Evolutionary conservation across 192 early-diverging fungal species (phyloP), one percentile per base, ranked within the genome.

Genomic region (Linnemannia elongata): DNA sequence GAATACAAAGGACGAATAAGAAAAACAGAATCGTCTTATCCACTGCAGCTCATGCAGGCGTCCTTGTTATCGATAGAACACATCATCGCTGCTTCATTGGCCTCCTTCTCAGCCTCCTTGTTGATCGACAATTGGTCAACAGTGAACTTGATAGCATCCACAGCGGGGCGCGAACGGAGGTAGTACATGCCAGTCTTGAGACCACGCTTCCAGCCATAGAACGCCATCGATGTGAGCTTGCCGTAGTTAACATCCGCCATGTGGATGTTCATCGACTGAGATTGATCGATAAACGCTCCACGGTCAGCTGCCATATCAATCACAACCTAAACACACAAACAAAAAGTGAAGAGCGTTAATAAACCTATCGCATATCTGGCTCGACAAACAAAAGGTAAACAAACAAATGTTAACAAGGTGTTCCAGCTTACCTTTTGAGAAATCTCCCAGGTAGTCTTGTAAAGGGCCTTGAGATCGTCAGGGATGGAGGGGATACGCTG

Each of bases 151-250:
- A 99, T 98, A 17, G 98, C 97, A 84, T 98, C 97, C 20, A 93
- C 97, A 20, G 98, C 97, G n/a, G 98, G 97, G 45, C 97, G 93
- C 13, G 97, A 97, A 55, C 98, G 95, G 73, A 99, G 90, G 88
- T 99, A 99, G 90, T 99, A 99, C 98, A 98, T 98, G 66, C 98
- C 98, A 12, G 98, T 99, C 95, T 99, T 99, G 27, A 99, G 92
- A 4, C 98, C 98, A 90, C 95, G 95, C 91, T 96, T 96, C 97
- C 98, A 99, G 20, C 96, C 98, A 88, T 99, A 98, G 82, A 99
- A 99, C 89, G 99, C 97, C 98, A 99, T 99, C 47, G 92, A 93
- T 10, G 98, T 97, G 78, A 99, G 91, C 89, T 97, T 98, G 87
- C 95, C 96, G 90, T 95, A 98, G 88, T 96, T 97, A 15, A 97